Conservation (phyloP, 768 basidiomycete genomes). For the Lactarius sp. region DNA sequence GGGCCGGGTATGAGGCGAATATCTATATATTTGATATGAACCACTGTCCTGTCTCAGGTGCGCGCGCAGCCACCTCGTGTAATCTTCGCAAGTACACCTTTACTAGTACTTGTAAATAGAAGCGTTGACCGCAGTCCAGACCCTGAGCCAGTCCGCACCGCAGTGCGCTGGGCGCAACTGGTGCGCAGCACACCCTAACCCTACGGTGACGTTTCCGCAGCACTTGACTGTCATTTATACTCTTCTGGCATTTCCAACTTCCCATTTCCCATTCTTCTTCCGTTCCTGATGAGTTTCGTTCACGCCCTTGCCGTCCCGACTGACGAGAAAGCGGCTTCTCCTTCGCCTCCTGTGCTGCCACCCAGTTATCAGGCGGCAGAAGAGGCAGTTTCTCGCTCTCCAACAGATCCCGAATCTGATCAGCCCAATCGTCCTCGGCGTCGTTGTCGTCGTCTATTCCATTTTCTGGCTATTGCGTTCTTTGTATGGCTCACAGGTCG, state of each 20-base stretch:
- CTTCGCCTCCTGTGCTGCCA: not conserved
- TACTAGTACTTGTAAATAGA: too few relatives aligned
- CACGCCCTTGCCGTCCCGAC: not conserved
- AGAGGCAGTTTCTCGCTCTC: not conserved
- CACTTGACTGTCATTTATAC: not conserved
- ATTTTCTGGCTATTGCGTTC: not conserved
- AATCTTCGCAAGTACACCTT: too few relatives aligned
- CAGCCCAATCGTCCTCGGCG: not conserved
- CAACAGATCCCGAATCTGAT: not conserved
- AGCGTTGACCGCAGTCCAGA: too few relatives aligned
- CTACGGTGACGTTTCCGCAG: slow-evolving; percentile 6
- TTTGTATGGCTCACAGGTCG: slow-evolving; percentile 1
- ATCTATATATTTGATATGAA: too few relatives aligned
- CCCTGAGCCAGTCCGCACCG: too few relatives aligned
- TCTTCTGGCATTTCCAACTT: not conserved
- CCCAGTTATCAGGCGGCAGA: not conserved
- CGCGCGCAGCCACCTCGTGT: too few relatives aligned
- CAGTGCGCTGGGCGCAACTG: not conserved
- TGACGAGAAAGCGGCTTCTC: slow-evolving; percentile 11
- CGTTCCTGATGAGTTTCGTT: not conserved
- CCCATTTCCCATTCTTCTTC: not conserved
- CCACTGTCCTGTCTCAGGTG: too few relatives aligned
- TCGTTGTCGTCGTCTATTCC: slow-evolving; percentile 2
- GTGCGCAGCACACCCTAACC: slow-evolving; percentile 1
- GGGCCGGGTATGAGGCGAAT: too few relatives aligned